These are phyloP conservation scores for Shiraia bambusicola DNA, from an alignment of 2,329 filamentous ascomycete genomes.

Conservation along the genomic window DNA sequence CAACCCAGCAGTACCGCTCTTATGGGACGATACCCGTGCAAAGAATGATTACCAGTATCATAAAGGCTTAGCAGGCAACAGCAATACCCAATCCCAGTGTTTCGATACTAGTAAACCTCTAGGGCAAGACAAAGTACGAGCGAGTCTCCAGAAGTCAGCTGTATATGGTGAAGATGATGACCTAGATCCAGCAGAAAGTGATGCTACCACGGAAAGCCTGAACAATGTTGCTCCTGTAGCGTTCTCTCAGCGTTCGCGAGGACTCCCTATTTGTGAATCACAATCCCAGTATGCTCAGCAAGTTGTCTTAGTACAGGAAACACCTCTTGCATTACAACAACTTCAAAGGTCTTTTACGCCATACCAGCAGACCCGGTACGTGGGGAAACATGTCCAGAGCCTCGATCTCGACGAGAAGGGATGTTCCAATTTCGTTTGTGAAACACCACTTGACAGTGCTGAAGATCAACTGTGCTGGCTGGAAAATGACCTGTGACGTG, in stretches of 20 bases:
- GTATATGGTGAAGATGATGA: too few species aligned
- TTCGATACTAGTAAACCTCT: too few species aligned
- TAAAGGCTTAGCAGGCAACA: too few species aligned
- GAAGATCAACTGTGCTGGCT: background rate
- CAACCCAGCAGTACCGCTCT: conserved; percentile 3
- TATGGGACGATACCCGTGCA: background rate
- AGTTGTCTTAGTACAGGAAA: conserved; percentile 2
- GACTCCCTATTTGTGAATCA: too few species aligned
- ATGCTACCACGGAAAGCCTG: too few species aligned
- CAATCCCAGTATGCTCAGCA: background rate
- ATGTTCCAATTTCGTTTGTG: background rate
- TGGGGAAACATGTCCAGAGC: too few species aligned
- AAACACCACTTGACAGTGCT: conserved; percentile 1
- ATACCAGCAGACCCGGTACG: background rate
- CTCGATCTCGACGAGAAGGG: background rate
- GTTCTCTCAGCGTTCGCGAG: too few species aligned
- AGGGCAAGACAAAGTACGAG: too few species aligned
- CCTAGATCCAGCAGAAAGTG: too few species aligned
- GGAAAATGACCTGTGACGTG: background rate
- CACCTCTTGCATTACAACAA: conserved; percentile 1
- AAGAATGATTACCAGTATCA: too few species aligned
- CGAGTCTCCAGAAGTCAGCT: too few species aligned
- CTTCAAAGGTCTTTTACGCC: background rate
- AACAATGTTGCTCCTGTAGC: background rate
- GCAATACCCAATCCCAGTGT: too few species aligned